phyloP scores from a whole-genome alignment of 208 protist species.

The Tetramitus jugosus region DNA sequence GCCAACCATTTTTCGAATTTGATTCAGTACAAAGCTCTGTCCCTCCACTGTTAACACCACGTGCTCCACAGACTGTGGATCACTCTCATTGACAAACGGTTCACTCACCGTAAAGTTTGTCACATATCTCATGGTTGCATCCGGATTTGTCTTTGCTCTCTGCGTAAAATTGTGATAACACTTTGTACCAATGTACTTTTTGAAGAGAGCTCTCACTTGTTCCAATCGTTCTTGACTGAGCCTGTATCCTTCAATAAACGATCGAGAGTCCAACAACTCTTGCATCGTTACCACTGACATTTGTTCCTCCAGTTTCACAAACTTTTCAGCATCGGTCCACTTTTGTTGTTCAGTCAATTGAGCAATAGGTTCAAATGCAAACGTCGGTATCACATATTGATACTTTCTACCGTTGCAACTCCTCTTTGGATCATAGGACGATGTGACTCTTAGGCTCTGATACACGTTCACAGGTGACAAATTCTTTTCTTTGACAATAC shows the following conservation, averaged over 20 bases:
- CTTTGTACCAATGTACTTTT: conserved; percentile 4
- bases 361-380: not conserved
- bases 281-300: not conserved
- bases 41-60: not conserved
- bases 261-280: no score
- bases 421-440: not conserved
- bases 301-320: not conserved
- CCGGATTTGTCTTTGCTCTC: not conserved
- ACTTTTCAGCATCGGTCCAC: not conserved
- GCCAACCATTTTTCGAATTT: conserved; percentile 21
- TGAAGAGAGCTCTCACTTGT: not conserved
- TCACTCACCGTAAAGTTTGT: not conserved
- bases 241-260: not conserved
- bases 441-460: not conserved
- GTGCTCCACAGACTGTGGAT: not conserved
- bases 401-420: not conserved
- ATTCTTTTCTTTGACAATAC: not conserved
- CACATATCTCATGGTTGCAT: not conserved
- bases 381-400: conserved; percentile 14
- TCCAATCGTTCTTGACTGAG: not conserved
- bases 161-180: conserved; percentile 10
- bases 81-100: not conserved
- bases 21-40: not conserved
- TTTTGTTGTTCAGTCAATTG: no score
- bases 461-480: not conserved